Evolutionary conservation across 108 stramenopile genomes (phyloP), one percentile per base, ranked within the genome.

Genomic region (Mayamaea pseudoterrestris): DNA sequence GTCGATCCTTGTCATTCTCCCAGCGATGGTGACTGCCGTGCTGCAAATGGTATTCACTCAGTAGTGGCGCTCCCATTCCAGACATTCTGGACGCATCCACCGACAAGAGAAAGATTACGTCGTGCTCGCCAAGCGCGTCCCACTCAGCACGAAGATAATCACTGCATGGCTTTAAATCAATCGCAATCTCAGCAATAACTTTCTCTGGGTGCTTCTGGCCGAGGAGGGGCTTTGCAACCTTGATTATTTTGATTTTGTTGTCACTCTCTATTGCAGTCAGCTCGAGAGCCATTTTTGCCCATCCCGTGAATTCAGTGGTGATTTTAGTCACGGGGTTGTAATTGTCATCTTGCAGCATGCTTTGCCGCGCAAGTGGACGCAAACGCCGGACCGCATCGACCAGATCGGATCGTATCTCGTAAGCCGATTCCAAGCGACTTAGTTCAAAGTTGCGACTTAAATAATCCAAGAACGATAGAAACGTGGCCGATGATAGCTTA

Each of bases 401-500:
- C 35, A 98, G 49, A 55, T 96, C 96, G 1, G 65, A 66, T 25
- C 96, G 68, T 46, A 98, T 94, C 51, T 92, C 93, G 47, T 94
- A 93, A 0, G 96, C 92, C 31, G 68, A 77, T 63, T 95, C 94
- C 12, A 95, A 50, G 16, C 87, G 77, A 31, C 82, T 83, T 27
- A 98, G 68, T 20, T 86, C 74, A 66, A 88, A 98, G 60, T 78
- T 91, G 13, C 96, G 73, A 27, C 86, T 45, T 4, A 98, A 55
- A 65, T 95, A 95, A 63, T 98, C 96, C 23, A 69, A 59, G 36
- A 81, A 72, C 2, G 94, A 93, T 17, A 98, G 67, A 52, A 89
- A 98, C 52, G 81, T 79, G 9, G 88, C 53, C 54, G 78, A 80
- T 22, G 23, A 25, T 23, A 97, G 63, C 57, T 95, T 95, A 22